Evolutionary conservation across 805 yeast species (phyloP).

Genomic region (Saturnispora saitoi): DNA sequence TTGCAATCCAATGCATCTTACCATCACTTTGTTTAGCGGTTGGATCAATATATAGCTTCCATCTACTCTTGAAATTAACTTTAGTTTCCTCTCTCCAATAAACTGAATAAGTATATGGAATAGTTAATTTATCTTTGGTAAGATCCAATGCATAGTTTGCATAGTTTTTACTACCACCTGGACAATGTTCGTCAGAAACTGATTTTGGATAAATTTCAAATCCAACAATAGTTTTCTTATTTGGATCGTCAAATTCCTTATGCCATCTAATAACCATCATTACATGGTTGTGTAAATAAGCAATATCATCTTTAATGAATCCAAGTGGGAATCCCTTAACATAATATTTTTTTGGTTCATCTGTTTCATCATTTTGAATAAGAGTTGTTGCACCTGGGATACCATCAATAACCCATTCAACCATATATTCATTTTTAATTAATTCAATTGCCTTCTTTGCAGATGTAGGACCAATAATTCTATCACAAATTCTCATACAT

Average conservation of each 20-base stretch:
- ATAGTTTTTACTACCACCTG: constrained; percentile 59
- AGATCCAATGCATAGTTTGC: constrained; percentile 47
- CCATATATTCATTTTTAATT: constrained; percentile 63
- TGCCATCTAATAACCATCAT: constrained; percentile 75
- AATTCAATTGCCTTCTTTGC: constrained; percentile 50
- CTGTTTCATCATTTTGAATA: constrained; percentile 46
- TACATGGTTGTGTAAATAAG: constrained; percentile 69
- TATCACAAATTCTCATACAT: constrained; percentile 62
- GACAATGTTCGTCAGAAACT: constrained; percentile 58
- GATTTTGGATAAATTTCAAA: constrained; percentile 86
- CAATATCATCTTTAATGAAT: constrained; percentile 47
- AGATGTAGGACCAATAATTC: constrained; percentile 44
- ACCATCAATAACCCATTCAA: constrained; percentile 77
- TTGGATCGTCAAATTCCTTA: constrained; percentile 31
- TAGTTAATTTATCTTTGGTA: constrained; percentile 32
- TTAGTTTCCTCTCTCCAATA: constrained; percentile 79
- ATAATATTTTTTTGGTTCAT: constrained; percentile 47
- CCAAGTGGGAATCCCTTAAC: constrained; percentile 87
- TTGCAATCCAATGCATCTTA: constrained; percentile 69
- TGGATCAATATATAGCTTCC: constrained; percentile 49
- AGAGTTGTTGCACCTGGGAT: constrained; percentile 86
- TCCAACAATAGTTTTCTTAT: constrained; percentile 61
- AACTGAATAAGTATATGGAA: constrained; percentile 79
- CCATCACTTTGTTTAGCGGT: constrained; percentile 35
- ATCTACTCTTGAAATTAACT: constrained; percentile 57